These are phyloP conservation scores for Aspergillus baeticus DNA, from an alignment of 495 filamentous ascomycete genomes.

Conservation along the genomic window DNA sequence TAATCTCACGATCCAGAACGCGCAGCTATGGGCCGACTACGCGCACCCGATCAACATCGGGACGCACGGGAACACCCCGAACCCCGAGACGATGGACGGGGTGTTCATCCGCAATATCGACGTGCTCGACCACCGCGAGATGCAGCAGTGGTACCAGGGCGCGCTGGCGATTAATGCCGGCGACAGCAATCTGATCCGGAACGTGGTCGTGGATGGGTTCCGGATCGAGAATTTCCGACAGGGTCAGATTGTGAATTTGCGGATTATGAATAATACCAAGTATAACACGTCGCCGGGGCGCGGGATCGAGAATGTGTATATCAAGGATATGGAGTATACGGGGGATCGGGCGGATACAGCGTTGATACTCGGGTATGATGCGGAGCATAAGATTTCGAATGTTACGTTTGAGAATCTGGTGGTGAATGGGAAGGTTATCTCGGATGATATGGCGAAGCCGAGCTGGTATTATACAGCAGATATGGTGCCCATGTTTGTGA, in stretches of 20 bases:
- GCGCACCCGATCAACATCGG: slow-evolving; percentile 21
- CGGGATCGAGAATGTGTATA: slow-evolving; percentile 14
- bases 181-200: slow-evolving; percentile 11
- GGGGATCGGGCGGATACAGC: slow-evolving; percentile 9
- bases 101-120: slow-evolving; percentile 16
- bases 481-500: slow-evolving; percentile 17
- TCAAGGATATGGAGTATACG: slow-evolving; percentile 14
- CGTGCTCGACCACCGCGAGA: slow-evolving; percentile 15
- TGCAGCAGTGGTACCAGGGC: slow-evolving; percentile 19
- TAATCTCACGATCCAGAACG: slow-evolving; percentile 16
- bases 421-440: slow-evolving; percentile 9
- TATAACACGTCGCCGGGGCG: slow-evolving; percentile 17
- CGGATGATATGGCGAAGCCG: slow-evolving; percentile 18
- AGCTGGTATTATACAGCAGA: slow-evolving; percentile 17
- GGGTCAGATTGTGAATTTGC: slow-evolving; percentile 19
- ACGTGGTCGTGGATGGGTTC: slow-evolving; percentile 15
- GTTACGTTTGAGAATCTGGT: slow-evolving; percentile 19
- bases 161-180: slow-evolving; percentile 17
- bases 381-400: not conserved
- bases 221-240: slow-evolving; percentile 14
- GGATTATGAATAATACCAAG: slow-evolving; percentile 19
- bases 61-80: slow-evolving; percentile 15
- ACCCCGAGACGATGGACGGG: slow-evolving; percentile 10
- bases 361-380: slow-evolving; percentile 15
- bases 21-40: slow-evolving; percentile 1